phyloP scores from a whole-genome alignment of 176 grass and related monocot genomes.

The Luzula sylvatica region DNA sequence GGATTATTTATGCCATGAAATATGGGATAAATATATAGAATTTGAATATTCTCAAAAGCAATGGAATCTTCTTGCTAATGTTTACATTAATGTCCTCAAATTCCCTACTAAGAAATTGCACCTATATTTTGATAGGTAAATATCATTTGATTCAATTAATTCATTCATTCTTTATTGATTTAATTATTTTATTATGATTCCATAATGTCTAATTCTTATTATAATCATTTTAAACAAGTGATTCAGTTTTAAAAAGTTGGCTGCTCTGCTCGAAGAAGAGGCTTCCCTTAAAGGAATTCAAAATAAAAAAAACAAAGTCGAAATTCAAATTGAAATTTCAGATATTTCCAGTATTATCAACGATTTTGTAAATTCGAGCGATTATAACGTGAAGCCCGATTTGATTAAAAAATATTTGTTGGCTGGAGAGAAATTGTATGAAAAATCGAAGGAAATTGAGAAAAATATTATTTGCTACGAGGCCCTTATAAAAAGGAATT shows the following conservation, averaged over 20 bases:
- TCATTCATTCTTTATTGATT: not conserved
- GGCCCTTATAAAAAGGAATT: slow-evolving; percentile 49
- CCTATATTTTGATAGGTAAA: slow-evolving; percentile 73
- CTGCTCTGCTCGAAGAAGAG: slow-evolving; percentile 56
- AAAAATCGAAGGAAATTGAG: slow-evolving; percentile 55
- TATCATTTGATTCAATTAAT: not conserved
- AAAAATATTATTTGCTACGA: slow-evolving; percentile 66
- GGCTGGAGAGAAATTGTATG: slow-evolving; percentile 53
- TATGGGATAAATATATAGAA: slow-evolving; percentile 88
- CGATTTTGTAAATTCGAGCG: slow-evolving; percentile 36
- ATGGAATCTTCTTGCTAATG: slow-evolving; percentile 55
- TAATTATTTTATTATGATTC: not conserved
- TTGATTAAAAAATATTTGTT: slow-evolving; percentile 54
- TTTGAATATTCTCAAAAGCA: slow-evolving; percentile 77
- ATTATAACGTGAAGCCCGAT: slow-evolving; percentile 25
- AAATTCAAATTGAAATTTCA: slow-evolving; percentile 30
- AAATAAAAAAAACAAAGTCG: slow-evolving; percentile 33
- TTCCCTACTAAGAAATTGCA: slow-evolving; percentile 88
- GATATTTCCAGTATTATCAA: slow-evolving; percentile 36
- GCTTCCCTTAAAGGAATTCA: slow-evolving; percentile 28
- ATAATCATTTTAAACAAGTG: slow-evolving; percentile 32
- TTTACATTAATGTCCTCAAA: slow-evolving; percentile 55
- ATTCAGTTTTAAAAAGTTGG: slow-evolving; percentile 76
- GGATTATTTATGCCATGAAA: slow-evolving; percentile 64
- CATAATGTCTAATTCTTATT: not conserved